Evolutionary conservation across 2,329 filamentous ascomycete genomes (phyloP), one percentile per base, ranked within the genome.

Genomic region (Aspergillus luchuensis): DNA sequence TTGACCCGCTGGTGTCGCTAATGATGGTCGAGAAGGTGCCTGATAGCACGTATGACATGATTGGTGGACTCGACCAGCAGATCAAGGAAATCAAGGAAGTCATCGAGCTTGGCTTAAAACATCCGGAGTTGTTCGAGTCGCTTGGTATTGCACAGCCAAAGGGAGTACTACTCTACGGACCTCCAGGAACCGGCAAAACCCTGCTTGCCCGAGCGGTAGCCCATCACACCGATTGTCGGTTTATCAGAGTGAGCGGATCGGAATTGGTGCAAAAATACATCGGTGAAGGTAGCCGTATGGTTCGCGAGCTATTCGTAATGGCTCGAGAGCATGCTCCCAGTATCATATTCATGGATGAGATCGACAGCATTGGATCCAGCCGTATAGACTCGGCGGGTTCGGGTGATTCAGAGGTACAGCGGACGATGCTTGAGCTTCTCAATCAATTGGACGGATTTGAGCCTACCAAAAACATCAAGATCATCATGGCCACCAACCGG

Each of bases 21-120:
- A 99, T 99, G 95, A 99, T 99, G 95, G 95, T 99, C 56, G 95
- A 99, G 78, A 99, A 99, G 85, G 95, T 99, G 15, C 95, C 95
- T 15, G 95, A 99, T 84, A 97, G 92, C 82, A 99, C 95, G 76
- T 99, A 99, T 84, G 95, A 99, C 81, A 99, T 99, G 95, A 99
- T 99, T 77, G 95, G 95, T 80, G 95, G 95, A 68, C 83, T 99
- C 64, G 95, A 99, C 76, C 94, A 99, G 78, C 95, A 99, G 77
- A 98, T 99, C 83, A 98, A 99, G 82, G 95, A 99, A 78, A 99
- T 99, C 84, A 99, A 99, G 82, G 95, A 99, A 81, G 95, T 99
- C 71, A 98, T 99, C 77, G 95, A 99, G 82, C 89, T 99, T 48
- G 95, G 95, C 67, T 87, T 99, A 65, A 97, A 98, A 83, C 95